Evolutionary conservation across 768 basidiomycete species (phyloP), one percentile per base, ranked within the genome.

Genomic region (Pholiota microspora): DNA sequence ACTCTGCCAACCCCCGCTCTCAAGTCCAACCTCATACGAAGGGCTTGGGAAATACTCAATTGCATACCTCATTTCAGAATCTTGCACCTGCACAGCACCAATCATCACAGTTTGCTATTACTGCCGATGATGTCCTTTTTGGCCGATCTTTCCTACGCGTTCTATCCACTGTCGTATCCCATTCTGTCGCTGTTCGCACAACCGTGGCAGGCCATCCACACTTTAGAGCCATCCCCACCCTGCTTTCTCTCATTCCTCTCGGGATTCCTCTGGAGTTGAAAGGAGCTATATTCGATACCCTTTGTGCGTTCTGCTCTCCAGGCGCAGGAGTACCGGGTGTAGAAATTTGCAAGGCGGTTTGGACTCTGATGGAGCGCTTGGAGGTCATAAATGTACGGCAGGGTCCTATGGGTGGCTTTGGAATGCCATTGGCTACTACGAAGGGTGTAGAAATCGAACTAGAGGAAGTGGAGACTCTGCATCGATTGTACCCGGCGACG

Each of bases 241-340:
- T 96, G 3, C 78, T 94, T 28, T 82, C 85, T 0, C 80, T 96
- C 28, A 80, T 94, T 46, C 88, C 89, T 2, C 77, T 91, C 1
- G 79, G 86, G 9, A 79, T 94, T n/a, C 91, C 93, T 1, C 76
- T 95, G n/a, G 92, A 95, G 62, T 77, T 96, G 47, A 96, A 96
- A 60, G 94, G 92, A 4, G 84, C 89, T 0, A 73, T 94, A 3
- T 90, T 94, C 58, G 84, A 90, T 36, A 83, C 91, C 0, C 73
- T 95, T 7, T 81, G 89, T 5, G 84, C 92, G 1, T 95, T 96
- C 71, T 90, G 91, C 57, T 79, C 83, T 50, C 87, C 92, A 6
- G 92, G 90, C 7, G 91, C 87, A 0, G 88, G 90, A 1, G 62
- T 69, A 9, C 72, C 80, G 0, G 92, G 89, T 5, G 82, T 88